Evolutionary conservation across 305 asterid species (phyloP).

Genomic region (Solanum hybrid): DNA sequence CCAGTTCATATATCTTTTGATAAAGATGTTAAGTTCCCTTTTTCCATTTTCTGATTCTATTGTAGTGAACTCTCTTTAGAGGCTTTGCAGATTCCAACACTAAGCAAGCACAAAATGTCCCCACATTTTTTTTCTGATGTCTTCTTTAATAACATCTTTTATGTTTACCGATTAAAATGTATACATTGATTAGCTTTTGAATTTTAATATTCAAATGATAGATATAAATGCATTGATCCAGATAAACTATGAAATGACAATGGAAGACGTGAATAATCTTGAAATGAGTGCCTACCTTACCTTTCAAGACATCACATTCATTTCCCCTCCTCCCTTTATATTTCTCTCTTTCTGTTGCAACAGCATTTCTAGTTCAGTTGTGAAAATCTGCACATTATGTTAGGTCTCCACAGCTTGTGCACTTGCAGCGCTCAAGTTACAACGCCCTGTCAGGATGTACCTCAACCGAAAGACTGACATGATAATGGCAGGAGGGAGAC

Average conservation of each 20-base stretch:
- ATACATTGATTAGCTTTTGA: neutral
- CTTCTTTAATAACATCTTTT: neutral
- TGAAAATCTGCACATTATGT: neutral
- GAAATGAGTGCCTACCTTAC: neutral
- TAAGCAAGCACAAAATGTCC: neutral
- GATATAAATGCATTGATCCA: neutral
- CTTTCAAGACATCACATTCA: neutral
- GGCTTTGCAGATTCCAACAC: neutral
- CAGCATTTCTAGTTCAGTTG: neutral
- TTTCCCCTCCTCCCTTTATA: neutral
- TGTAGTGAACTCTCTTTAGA: neutral
- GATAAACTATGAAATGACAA: neutral
- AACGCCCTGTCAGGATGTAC: constrained; percentile 60
- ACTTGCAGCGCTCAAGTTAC: constrained; percentile 65
- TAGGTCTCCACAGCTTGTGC: constrained; percentile 66
- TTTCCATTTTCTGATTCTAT: neutral
- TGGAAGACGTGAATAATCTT: neutral
- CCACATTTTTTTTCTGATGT: neutral
- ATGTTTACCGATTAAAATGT: neutral
- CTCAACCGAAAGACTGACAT: constrained; percentile 66
- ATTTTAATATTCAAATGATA: neutral
- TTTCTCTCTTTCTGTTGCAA: neutral
- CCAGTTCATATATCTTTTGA: neutral
- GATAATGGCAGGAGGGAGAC: constrained; percentile 75
- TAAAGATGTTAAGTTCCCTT: neutral